Conservation (phyloP, 2,329 filamentous ascomycete species). For the Xylogone sp. region DNA sequence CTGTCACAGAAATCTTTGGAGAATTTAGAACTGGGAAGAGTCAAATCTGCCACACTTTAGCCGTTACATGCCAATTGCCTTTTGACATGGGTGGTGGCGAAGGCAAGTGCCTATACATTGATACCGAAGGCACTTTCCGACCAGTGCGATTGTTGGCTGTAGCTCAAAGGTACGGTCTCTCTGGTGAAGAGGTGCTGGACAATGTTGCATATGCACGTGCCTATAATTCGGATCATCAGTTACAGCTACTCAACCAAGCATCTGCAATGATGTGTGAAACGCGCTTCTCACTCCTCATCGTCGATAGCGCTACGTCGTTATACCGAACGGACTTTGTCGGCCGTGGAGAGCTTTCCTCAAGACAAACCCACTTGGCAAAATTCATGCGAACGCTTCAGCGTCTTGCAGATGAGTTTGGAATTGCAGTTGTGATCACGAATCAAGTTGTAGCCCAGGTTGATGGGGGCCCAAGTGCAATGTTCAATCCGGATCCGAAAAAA, state of each 20-base stretch:
- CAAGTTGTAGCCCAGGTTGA: constrained; percentile 98
- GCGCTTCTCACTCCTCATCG: constrained; percentile 89
- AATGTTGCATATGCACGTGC: constrained; percentile 97
- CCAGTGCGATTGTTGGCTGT: constrained; percentile 88
- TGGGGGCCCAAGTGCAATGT: constrained; percentile 94
- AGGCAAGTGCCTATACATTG: constrained; percentile 97
- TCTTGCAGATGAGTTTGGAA: constrained; percentile 81
- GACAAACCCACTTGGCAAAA: constrained; percentile 84
- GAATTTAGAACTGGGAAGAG: constrained; percentile 98
- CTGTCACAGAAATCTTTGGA: constrained; percentile 96
- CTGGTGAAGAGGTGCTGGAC: constrained; percentile 94
- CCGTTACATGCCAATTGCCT: constrained; percentile 93
- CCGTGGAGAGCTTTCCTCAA: constrained; percentile 91
- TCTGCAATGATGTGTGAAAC: constrained; percentile 99
- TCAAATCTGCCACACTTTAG: constrained; percentile 97
- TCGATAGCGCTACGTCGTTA: constrained; percentile 91
- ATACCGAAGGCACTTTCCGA: constrained; percentile 95
- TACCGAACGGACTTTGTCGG: constrained; percentile 97
- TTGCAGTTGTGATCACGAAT: constrained; percentile 97
- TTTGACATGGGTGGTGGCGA: constrained; percentile 99
- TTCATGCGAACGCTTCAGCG: constrained; percentile 83
- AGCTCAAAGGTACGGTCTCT: constrained; percentile 89
- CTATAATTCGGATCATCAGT: constrained; percentile 97
- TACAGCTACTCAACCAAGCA: constrained; percentile 91
- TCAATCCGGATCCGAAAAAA: constrained; percentile 98